Conservation (phyloP, 257 asterid species). For the Forsythia suspensa region DNA sequence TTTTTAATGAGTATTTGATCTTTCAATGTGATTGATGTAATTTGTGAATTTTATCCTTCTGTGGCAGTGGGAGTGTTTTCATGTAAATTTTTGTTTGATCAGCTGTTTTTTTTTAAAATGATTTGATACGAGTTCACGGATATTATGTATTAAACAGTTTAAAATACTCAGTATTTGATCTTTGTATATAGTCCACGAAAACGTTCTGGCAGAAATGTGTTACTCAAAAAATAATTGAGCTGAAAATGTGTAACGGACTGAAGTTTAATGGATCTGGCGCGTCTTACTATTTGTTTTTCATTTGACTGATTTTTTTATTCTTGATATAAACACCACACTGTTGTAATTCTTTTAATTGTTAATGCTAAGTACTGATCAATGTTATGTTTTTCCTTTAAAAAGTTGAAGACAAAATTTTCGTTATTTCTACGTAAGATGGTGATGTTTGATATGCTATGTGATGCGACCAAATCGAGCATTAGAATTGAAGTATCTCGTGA, state of each 20-base stretch:
- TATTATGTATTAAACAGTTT: not conserved
- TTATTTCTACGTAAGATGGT: not conserved
- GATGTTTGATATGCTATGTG: not conserved
- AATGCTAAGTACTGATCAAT: not conserved
- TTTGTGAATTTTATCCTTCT: not conserved
- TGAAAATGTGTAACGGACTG: not conserved
- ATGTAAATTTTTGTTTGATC: not conserved
- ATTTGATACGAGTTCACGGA: not conserved
- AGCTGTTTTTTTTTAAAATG: not conserved
- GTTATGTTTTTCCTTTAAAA: not conserved
- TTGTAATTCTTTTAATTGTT: not conserved
- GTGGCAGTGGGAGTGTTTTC: not conserved
- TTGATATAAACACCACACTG: not conserved
- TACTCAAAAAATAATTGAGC: not conserved
- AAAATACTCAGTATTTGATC: constrained; percentile 2
- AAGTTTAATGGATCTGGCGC: not conserved
- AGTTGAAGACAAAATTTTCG: not conserved
- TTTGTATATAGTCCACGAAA: not conserved
- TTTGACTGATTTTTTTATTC: not conserved
- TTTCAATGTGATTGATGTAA: constrained; percentile 9
- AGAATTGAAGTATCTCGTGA: not conserved
- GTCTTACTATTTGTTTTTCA: not conserved
- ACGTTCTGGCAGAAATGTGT: not conserved
- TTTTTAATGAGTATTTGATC: not conserved
- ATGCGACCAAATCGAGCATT: not conserved